Evolutionary conservation across 179 eudicot genomes (phyloP).

Genomic region (Spergularia azorica): DNA sequence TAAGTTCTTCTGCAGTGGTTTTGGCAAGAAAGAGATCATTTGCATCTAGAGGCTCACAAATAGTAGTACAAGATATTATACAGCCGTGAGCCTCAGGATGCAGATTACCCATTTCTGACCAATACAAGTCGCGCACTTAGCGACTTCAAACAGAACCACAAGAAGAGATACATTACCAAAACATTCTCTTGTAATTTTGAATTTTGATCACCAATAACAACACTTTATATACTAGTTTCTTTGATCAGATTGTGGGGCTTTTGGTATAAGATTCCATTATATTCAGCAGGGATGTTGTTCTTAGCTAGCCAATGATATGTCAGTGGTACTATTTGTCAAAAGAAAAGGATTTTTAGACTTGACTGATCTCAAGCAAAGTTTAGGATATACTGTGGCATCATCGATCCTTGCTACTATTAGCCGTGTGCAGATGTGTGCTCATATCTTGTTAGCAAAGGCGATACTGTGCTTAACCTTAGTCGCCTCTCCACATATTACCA

Average conservation of each 20-base stretch:
- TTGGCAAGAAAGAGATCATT: constrained; percentile 29
- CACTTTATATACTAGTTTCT: constrained; percentile 16
- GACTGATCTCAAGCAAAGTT: neutral
- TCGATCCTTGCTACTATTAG: neutral
- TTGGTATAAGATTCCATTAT: neutral
- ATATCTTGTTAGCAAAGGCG: no score
- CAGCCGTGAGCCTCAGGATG: constrained; percentile 38
- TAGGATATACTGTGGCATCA: constrained; percentile 1
- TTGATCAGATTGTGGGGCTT: neutral
- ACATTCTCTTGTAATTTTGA: neutral
- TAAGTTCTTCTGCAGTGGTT: neutral
- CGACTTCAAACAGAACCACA: neutral
- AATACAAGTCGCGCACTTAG: neutral
- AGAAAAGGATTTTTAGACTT: neutral
- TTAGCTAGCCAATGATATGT: neutral
- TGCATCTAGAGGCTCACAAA: constrained; percentile 34
- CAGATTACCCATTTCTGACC: constrained; percentile 39
- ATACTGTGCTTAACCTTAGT: no score
- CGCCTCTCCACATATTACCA: no score
- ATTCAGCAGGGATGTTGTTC: neutral
- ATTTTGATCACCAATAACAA: neutral
- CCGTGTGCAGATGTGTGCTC: no score
- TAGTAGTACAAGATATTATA: neutral
- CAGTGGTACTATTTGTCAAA: neutral
- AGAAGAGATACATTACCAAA: neutral